phyloP scores from a whole-genome alignment of 106 monocot species.

The Dendrobium catenatum region DNA sequence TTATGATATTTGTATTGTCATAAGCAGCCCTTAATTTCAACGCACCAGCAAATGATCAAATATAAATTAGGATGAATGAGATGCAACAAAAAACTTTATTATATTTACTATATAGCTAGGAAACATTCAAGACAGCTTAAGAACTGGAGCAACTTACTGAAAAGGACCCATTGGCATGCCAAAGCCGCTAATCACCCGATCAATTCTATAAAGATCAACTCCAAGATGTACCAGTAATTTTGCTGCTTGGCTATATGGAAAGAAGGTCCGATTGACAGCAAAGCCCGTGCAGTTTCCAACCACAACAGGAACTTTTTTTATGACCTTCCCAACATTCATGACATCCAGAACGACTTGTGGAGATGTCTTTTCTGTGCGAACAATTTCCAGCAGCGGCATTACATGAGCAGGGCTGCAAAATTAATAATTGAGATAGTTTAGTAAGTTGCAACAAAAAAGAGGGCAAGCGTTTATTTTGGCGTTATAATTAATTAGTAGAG shows the following conservation, averaged over 20 bases:
- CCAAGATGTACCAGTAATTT: constrained; percentile 65
- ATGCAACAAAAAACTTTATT: too few species aligned
- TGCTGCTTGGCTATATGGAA: constrained; percentile 77
- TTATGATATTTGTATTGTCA: too few species aligned
- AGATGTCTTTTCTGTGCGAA: constrained; percentile 87
- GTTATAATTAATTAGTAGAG: not conserved
- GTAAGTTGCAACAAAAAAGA: not conserved
- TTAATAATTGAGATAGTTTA: not conserved
- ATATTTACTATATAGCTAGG: too few species aligned
- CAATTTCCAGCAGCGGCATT: constrained; percentile 95
- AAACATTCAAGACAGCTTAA: not conserved
- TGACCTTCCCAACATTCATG: constrained; percentile 74
- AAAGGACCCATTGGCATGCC: constrained; percentile 99
- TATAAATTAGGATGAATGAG: too few species aligned
- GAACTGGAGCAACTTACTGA: constrained; percentile 50
- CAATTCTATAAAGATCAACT: constrained; percentile 83
- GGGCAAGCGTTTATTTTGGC: not conserved
- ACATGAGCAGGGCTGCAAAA: constrained; percentile 82
- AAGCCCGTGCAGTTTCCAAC: constrained; percentile 96
- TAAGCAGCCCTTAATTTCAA: too few species aligned
- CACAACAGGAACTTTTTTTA: constrained; percentile 92
- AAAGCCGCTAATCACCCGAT: constrained; percentile 66
- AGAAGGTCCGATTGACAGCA: constrained; percentile 94
- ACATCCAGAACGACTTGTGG: constrained; percentile 91
- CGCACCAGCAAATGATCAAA: too few species aligned